Conservation (phyloP, 1,284 basidiomycete species). For the Boletellus deceptivus region DNA sequence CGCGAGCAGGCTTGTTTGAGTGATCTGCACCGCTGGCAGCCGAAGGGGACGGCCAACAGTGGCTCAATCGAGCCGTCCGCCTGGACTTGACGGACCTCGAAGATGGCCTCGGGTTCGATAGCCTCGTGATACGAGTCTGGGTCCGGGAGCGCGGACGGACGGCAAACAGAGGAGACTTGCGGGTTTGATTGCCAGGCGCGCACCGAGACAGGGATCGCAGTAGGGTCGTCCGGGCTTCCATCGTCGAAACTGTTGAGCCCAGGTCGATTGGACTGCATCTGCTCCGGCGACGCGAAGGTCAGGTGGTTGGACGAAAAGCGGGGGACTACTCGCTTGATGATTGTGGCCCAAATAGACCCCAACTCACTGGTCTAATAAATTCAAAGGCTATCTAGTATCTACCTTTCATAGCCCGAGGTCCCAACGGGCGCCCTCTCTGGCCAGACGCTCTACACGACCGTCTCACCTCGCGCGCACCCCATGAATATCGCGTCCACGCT, state of each 20-base stretch:
- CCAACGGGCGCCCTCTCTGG: too few species aligned
- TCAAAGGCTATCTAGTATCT: too few species aligned
- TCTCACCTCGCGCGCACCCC: constrained; percentile 66
- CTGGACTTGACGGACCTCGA: constrained; percentile 25
- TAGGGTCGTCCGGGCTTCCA: neutral
- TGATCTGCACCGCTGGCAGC: constrained; percentile 15
- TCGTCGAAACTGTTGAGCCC: neutral
- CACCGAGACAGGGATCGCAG: constrained; percentile 19
- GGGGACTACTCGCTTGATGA: neutral
- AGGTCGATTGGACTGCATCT: constrained; percentile 12
- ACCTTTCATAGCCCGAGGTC: too few species aligned
- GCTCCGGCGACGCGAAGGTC: too few species aligned
- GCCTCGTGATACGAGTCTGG: constrained; percentile 18
- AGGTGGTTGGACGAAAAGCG: neutral
- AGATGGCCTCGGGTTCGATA: constrained; percentile 25
- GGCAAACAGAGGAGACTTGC: constrained; percentile 23
- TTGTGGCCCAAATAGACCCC: constrained; percentile 1
- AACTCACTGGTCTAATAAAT: neutral
- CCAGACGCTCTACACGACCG: constrained; percentile 28
- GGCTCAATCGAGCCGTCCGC: constrained; percentile 7
- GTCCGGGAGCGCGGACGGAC: constrained; percentile 20
- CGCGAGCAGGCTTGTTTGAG: constrained; percentile 26
- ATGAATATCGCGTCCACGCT: constrained; percentile 64
- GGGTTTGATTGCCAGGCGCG: constrained; percentile 21
- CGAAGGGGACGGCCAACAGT: constrained; percentile 23